These are phyloP conservation scores for Metschnikowia orientalis DNA, from an alignment of 805 yeast species.

Conservation along the genomic window DNA sequence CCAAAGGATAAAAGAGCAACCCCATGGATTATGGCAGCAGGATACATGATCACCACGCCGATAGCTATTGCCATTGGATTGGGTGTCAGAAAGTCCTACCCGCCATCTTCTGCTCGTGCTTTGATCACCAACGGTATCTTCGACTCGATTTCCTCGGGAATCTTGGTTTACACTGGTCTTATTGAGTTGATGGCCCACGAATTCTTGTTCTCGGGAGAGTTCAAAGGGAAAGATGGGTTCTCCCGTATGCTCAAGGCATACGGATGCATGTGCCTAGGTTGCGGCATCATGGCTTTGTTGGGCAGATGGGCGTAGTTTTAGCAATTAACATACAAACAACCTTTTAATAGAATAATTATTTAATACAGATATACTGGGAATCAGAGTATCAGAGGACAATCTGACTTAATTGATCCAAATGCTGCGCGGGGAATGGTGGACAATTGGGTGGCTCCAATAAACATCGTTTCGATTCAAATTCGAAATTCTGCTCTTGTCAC, in stretches of 20 bases:
- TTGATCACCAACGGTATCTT: slow-evolving; percentile 32
- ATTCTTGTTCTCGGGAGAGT: slow-evolving; percentile 30
- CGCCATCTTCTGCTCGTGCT: slow-evolving; percentile 30
- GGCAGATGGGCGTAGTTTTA: slow-evolving; percentile 34
- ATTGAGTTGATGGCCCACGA: slow-evolving; percentile 40
- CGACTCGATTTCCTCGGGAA: slow-evolving; percentile 34
- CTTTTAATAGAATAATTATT: neutral
- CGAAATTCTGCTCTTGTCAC: too few relatives aligned
- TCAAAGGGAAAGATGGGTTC: slow-evolving; percentile 20
- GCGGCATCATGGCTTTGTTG: slow-evolving; percentile 30
- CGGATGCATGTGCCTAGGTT: slow-evolving; percentile 23
- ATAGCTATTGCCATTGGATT: slow-evolving; percentile 34
- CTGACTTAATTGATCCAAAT: too few relatives aligned
- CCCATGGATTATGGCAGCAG: slow-evolving; percentile 41
- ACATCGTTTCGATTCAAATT: too few relatives aligned
- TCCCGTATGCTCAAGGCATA: slow-evolving; percentile 23
- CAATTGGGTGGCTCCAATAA: too few relatives aligned
- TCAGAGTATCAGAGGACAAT: too few relatives aligned
- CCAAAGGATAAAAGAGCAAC: slow-evolving; percentile 43
- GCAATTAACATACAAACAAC: too few relatives aligned
- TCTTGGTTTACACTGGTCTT: slow-evolving; percentile 33
- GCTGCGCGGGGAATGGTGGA: too few relatives aligned
- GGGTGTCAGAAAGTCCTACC: slow-evolving; percentile 30
- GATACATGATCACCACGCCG: slow-evolving; percentile 31
- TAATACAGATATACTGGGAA: neutral